Percentiles rank a stretch among this genome's conserved stretches.
These are phyloP conservation scores for Lithospermum erythrorhizon DNA, from an alignment of 257 asterid genomes.

Conservation along the genomic window DNA sequence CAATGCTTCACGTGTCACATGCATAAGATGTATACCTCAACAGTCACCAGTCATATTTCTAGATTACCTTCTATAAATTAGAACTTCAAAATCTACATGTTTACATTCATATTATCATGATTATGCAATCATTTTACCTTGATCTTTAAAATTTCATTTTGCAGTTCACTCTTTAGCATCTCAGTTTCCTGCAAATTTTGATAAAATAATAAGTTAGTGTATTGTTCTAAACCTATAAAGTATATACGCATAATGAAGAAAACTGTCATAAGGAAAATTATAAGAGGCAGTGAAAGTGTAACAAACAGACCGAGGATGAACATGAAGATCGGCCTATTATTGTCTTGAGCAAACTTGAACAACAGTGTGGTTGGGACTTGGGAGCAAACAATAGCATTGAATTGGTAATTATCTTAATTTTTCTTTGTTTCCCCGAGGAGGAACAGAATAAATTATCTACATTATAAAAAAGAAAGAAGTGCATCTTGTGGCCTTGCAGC, in stretches of 20 bases:
- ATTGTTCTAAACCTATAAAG: not conserved
- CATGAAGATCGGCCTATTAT: too few species aligned
- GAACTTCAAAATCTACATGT: not conserved
- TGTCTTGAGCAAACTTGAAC: not conserved
- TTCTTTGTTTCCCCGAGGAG: not conserved
- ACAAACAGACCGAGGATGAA: not conserved
- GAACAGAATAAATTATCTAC: not conserved
- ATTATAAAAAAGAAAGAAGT: not conserved
- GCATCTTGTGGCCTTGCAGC: not conserved
- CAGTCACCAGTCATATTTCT: not conserved
- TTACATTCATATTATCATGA: not conserved
- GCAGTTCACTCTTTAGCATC: slow-evolving; percentile 32
- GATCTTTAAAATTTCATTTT: slow-evolving; percentile 23
- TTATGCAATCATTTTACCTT: slow-evolving; percentile 22
- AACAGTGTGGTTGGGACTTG: not conserved
- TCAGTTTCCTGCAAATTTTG: slow-evolving; percentile 32
- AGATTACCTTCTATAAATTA: not conserved
- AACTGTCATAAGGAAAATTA: not conserved
- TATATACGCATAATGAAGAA: too few species aligned
- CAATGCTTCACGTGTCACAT: not conserved
- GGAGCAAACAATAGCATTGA: not conserved
- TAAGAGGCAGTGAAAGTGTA: not conserved
- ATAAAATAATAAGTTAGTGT: slow-evolving; percentile 4
- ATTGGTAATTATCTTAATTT: not conserved
- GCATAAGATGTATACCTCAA: not conserved